These are phyloP conservation scores for Dactylonectria macrodidyma DNA, from an alignment of 2,329 filamentous ascomycete species.

Conservation along the genomic window DNA sequence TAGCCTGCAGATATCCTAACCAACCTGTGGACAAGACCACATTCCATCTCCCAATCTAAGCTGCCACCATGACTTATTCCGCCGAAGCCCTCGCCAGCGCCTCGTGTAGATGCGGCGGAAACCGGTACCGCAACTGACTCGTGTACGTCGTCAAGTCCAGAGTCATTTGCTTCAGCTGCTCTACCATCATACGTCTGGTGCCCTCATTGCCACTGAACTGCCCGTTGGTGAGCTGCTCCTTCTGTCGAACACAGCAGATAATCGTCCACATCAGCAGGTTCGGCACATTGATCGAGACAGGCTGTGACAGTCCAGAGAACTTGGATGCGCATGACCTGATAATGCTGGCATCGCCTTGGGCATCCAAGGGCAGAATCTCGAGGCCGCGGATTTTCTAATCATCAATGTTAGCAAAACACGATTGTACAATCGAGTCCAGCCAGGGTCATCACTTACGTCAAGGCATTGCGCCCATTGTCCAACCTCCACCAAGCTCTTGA, in stretches of 20 bases:
- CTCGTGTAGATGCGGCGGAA: constrained; percentile 90
- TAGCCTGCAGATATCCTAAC: constrained; percentile 12
- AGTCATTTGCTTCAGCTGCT: constrained; percentile 83
- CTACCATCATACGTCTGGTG: constrained; percentile 74
- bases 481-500: constrained; percentile 70
- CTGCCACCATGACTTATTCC: constrained; percentile 58
- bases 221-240: constrained; percentile 77
- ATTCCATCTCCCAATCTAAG: constrained; percentile 1
- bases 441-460: constrained; percentile 64
- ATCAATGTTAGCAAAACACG: constrained; percentile 36
- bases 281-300: constrained; percentile 90
- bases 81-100: constrained; percentile 86
- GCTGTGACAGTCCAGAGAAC: constrained; percentile 83
- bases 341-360: constrained; percentile 79
- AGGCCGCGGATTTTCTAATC: constrained; percentile 79
- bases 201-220: constrained; percentile 83
- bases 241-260: constrained; percentile 84
- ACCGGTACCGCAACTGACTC: constrained; percentile 90
- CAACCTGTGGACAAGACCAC: constrained; percentile 18
- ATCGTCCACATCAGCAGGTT: constrained; percentile 96
- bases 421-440: not conserved
- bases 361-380: constrained; percentile 84
- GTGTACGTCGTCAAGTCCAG: constrained; percentile 95
- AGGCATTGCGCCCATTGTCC: constrained; percentile 71
- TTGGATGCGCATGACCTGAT: constrained; percentile 87